phyloP scores from a whole-genome alignment of 2,329 filamentous ascomycete species.

The Microcyclospora tardicrescens region DNA sequence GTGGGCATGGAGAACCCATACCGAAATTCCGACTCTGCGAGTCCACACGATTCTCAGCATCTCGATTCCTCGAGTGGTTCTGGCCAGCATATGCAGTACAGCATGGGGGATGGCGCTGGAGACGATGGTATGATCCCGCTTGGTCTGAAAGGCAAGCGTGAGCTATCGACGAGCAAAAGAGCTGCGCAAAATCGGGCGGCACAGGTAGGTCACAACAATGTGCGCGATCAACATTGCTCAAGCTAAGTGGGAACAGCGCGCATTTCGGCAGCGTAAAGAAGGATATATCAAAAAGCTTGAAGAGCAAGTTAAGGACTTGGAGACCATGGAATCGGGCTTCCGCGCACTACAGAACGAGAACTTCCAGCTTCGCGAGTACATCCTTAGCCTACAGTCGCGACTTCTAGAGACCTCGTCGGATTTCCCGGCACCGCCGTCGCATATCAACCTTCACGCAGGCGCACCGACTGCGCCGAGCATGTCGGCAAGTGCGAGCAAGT shows the following conservation, averaged over 20 bases:
- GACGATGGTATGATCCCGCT: conserved; percentile 33
- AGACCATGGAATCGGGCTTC: conserved; percentile 60
- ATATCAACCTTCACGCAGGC: conserved; percentile 50
- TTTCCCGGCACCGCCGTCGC: conserved; percentile 68
- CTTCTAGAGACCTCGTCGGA: conserved; percentile 75
- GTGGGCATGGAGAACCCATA: conserved; percentile 22
- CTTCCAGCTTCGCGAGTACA: conserved; percentile 80
- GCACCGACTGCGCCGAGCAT: conserved; percentile 23
- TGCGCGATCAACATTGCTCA: background rate
- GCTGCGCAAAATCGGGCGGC: conserved; percentile 94
- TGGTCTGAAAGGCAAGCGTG: conserved; percentile 68
- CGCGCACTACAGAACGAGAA: conserved; percentile 81
- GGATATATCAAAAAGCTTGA: conserved; percentile 97
- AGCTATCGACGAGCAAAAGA: conserved; percentile 88
- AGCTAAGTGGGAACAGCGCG: conserved; percentile 47
- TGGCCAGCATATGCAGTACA: conserved; percentile 32
- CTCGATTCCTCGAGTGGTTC: conserved; percentile 49
- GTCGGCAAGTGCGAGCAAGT: conserved; percentile 1
- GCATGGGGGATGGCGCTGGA: conserved; percentile 35
- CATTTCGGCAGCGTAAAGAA: conserved; percentile 94
- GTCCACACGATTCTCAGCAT: conserved; percentile 31
- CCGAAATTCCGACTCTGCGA: conserved; percentile 28
- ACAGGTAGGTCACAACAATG: conserved; percentile 51
- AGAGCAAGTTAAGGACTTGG: conserved; percentile 74
- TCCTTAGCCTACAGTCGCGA: conserved; percentile 76